Conservation (phyloP, 306 rosid species). For the Malus sylvestris region DNA sequence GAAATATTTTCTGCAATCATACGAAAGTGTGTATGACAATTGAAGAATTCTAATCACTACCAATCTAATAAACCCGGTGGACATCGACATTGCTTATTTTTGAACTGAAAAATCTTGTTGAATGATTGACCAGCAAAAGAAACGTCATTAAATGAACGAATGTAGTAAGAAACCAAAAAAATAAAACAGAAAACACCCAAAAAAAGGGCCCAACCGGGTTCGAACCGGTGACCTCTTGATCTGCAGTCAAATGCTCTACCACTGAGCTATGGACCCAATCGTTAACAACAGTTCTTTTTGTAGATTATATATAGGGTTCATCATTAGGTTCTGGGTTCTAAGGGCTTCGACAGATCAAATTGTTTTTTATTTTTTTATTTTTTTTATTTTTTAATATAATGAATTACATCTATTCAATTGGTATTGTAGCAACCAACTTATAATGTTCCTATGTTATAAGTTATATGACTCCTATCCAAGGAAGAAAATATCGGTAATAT, state of each 20-base stretch:
- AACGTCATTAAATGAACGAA: neutral
- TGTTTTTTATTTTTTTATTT: neutral
- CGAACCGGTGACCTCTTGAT: neutral
- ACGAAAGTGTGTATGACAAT: neutral
- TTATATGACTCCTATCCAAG: neutral
- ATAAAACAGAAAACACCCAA: too few species aligned
- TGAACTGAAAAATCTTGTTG: neutral
- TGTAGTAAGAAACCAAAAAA: neutral
- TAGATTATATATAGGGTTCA: too few species aligned
- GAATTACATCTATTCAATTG: neutral
- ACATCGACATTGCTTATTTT: neutral
- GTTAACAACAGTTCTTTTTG: too few species aligned
- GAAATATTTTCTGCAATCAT: too few species aligned
- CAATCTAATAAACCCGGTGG: neutral
- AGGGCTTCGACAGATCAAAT: neutral
- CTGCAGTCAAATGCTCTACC: neutral
- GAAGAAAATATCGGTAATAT: too few species aligned
- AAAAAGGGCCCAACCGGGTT: slow-evolving; percentile 17
- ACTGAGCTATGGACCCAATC: slow-evolving; percentile 30
- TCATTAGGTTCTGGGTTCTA: neutral
- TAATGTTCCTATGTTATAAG: too few species aligned
- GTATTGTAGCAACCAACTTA: too few species aligned
- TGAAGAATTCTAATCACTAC: neutral
- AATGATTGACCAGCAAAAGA: neutral
- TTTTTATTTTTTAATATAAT: neutral